Conservation (phyloP, 306 rosid species). For the Cajanus cajan region DNA sequence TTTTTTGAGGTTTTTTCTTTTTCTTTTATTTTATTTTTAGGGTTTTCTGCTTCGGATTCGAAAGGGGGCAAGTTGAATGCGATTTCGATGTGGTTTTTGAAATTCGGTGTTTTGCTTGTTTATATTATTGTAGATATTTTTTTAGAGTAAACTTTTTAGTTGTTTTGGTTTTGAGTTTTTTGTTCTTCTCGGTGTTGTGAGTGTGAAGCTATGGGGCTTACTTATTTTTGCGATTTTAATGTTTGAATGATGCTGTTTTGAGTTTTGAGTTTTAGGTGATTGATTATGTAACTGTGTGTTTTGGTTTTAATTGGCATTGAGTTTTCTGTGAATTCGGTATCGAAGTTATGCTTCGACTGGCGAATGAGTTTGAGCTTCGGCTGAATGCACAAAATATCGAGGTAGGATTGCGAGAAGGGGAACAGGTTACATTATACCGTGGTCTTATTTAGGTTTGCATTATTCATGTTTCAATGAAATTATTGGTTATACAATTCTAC, state of each 20-base stretch:
- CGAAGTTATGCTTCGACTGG: background rate
- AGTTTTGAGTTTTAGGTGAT: background rate
- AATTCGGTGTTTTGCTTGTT: background rate
- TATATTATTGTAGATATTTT: background rate
- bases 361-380: background rate
- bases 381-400: background rate
- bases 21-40: too few species aligned
- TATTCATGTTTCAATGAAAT: background rate
- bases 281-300: background rate
- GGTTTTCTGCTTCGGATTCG: conserved; percentile 37
- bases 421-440: background rate
- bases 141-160: background rate
- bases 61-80: conserved; percentile 22
- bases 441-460: conserved; percentile 10
- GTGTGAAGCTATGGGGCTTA: background rate
- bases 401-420: background rate
- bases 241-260: background rate
- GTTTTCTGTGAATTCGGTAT: background rate
- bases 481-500: background rate
- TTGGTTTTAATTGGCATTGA: background rate
- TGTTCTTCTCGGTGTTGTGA: background rate
- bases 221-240: conserved; percentile 11
- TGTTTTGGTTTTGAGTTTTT: background rate
- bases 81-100: background rate
- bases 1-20: background rate